These are phyloP conservation scores for Rhizopogon sp. DNA, from an alignment of 768 basidiomycete species.

Conservation along the genomic window DNA sequence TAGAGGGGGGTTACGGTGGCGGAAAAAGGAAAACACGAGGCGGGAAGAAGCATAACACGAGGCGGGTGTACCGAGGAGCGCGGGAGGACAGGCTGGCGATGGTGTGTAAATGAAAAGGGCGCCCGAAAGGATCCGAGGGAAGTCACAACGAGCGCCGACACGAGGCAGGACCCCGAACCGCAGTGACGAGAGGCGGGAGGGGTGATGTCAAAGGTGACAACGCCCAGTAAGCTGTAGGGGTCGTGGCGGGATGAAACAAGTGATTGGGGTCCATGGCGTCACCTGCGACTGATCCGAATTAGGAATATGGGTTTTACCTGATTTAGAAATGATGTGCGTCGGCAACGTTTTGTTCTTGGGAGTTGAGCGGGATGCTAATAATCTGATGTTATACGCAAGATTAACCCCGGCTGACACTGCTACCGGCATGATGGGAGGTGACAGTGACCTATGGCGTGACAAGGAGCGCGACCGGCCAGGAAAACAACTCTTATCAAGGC, in stretches of 20 bases:
- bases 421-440: not conserved
- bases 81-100: not conserved
- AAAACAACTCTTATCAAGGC: constrained; percentile 2
- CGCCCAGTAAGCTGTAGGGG: not conserved
- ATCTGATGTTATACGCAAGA: constrained; percentile 1
- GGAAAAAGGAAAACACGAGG: not conserved
- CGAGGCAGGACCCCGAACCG: constrained; percentile 22
- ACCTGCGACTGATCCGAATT: constrained; percentile 14
- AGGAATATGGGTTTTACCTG: constrained; percentile 8
- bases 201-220: constrained; percentile 12
- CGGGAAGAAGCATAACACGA: not conserved
- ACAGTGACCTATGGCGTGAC: constrained; percentile 2
- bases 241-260: constrained; percentile 1
- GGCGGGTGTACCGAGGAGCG: constrained; percentile 1
- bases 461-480: constrained; percentile 1
- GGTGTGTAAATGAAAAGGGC: not conserved
- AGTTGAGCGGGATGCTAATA: constrained; percentile 1
- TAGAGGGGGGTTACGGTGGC: too few relatives aligned
- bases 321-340: constrained; percentile 16
- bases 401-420: constrained; percentile 2
- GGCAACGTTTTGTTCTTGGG: constrained; percentile 21
- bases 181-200: constrained; percentile 12
- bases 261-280: constrained; percentile 17
- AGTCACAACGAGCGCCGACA: constrained; percentile 21
- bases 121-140: not conserved